Conservation (phyloP, 1,284 basidiomycete species). For the Fistulina hepatica region DNA sequence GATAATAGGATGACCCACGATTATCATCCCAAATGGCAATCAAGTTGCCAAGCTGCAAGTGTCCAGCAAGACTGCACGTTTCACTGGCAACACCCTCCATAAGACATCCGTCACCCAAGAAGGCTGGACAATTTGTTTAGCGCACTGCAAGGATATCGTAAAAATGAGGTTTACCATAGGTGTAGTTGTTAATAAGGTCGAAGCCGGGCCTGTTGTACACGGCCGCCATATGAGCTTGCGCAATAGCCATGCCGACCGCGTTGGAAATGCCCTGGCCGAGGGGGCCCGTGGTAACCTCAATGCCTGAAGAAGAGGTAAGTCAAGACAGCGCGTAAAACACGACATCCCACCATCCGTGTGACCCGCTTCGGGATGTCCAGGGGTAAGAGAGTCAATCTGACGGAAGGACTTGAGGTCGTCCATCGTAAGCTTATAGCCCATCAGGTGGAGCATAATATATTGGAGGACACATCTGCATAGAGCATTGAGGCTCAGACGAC, state of each 20-base stretch:
- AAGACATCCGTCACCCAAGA: constrained; percentile 90
- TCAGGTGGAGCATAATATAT: constrained; percentile 74
- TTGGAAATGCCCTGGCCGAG: constrained; percentile 93
- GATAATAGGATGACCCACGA: constrained; percentile 35
- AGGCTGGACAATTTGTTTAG: constrained; percentile 37
- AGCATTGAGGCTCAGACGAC: constrained; percentile 8
- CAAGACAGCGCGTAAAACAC: constrained; percentile 3
- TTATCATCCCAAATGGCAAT: constrained; percentile 90
- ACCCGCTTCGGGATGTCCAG: constrained; percentile 84
- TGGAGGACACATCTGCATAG: constrained; percentile 66
- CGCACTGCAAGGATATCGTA: constrained; percentile 7
- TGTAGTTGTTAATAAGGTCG: constrained; percentile 82
- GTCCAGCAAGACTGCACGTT: constrained; percentile 86
- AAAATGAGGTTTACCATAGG: constrained; percentile 51
- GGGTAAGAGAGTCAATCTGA: constrained; percentile 81
- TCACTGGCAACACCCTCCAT: constrained; percentile 93
- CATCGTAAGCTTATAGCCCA: constrained; percentile 76
- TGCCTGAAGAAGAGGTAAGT: constrained; percentile 29
- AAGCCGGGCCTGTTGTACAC: constrained; percentile 85
- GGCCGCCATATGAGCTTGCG: constrained; percentile 81
- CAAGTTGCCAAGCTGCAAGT: constrained; percentile 87
- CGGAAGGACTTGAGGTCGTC: constrained; percentile 80
- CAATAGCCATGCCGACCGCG: constrained; percentile 88
- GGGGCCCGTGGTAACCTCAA: constrained; percentile 95
- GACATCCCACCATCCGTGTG: constrained; percentile 66